Percentiles rank a stretch among this genome's conserved stretches.
These are phyloP conservation scores for Podaxis mareebaensis DNA, from an alignment of 768 basidiomycete species.

Conservation along the genomic window DNA sequence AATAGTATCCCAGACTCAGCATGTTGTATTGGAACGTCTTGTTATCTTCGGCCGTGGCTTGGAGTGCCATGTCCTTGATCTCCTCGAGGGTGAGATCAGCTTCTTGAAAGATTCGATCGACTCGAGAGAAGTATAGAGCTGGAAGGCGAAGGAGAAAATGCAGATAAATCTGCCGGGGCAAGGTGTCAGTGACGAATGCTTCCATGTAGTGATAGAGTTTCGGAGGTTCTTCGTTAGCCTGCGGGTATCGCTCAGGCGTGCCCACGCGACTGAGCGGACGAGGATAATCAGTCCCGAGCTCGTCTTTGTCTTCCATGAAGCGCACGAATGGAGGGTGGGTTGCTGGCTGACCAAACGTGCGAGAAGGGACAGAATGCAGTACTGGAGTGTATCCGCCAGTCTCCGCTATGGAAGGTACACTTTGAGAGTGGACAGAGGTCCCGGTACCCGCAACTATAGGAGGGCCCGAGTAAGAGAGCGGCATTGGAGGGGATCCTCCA, in stretches of 20 bases:
- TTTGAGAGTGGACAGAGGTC: not conserved
- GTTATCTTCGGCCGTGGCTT: slow-evolving; percentile 18
- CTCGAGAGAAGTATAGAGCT: slow-evolving; percentile 64
- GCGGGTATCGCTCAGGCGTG: not conserved
- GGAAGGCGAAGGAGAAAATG: slow-evolving; percentile 56
- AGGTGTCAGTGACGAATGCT: slow-evolving; percentile 16
- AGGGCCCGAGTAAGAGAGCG: not conserved
- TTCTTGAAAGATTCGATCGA: slow-evolving; percentile 63
- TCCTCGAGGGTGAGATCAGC: slow-evolving; percentile 62
- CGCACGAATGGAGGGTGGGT: not conserved
- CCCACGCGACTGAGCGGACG: not conserved
- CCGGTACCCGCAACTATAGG: not conserved
- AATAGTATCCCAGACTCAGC: slow-evolving; percentile 2
- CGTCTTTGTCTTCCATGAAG: not conserved
- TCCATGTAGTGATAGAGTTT: not conserved
- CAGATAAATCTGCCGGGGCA: slow-evolving; percentile 31
- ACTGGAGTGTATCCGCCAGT: not conserved
- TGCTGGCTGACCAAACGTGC: not conserved
- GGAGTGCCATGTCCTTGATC: slow-evolving; percentile 45
- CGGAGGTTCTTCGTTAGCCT: not conserved
- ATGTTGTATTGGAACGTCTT: slow-evolving; percentile 10
- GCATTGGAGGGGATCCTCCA: not conserved
- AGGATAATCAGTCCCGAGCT: not conserved
- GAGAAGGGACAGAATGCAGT: not conserved
- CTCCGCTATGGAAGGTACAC: not conserved